Evolutionary conservation across 1,284 basidiomycete species (phyloP).

Genomic region (Cerioporus squamosus): DNA sequence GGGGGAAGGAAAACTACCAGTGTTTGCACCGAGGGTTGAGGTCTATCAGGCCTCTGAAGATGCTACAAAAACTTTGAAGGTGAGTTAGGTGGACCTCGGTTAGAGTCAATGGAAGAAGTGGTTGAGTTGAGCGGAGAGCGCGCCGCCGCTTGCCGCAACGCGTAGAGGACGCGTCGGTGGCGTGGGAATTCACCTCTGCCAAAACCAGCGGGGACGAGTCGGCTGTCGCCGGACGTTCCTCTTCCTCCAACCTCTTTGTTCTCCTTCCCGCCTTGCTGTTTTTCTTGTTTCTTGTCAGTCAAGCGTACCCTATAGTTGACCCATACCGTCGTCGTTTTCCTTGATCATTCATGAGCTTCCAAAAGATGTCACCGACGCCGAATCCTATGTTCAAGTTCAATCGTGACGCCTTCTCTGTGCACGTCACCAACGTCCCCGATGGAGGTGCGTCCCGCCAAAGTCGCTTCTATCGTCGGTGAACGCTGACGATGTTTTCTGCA

Average conservation of each 20-base stretch:
- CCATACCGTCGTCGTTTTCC: constrained; percentile 9
- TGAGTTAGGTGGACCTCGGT: too few species aligned
- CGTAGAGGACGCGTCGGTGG: constrained; percentile 26
- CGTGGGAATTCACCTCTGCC: constrained; percentile 24
- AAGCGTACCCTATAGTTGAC: constrained; percentile 16
- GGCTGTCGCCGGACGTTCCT: constrained; percentile 27
- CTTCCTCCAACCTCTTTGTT: constrained; percentile 23
- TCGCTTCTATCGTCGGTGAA: background rate
- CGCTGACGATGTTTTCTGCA: constrained; percentile 22
- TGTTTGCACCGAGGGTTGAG: too few species aligned
- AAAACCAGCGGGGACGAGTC: constrained; percentile 19
- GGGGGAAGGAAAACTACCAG: too few species aligned
- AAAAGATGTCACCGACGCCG: constrained; percentile 26
- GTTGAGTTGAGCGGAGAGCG: constrained; percentile 4
- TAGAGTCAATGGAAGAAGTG: background rate
- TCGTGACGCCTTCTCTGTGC: constrained; percentile 43
- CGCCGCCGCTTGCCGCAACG: constrained; percentile 10
- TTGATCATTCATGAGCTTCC: background rate
- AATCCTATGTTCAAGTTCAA: constrained; percentile 40
- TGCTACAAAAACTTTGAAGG: too few species aligned
- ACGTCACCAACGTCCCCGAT: constrained; percentile 47
- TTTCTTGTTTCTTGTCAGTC: constrained; percentile 29
- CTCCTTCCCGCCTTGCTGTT: constrained; percentile 9
- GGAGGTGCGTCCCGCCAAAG: constrained; percentile 36
- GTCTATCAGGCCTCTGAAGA: too few species aligned